Conservation (phyloP, 495 filamentous ascomycete species). For the Aspergillus conjunctus region DNA sequence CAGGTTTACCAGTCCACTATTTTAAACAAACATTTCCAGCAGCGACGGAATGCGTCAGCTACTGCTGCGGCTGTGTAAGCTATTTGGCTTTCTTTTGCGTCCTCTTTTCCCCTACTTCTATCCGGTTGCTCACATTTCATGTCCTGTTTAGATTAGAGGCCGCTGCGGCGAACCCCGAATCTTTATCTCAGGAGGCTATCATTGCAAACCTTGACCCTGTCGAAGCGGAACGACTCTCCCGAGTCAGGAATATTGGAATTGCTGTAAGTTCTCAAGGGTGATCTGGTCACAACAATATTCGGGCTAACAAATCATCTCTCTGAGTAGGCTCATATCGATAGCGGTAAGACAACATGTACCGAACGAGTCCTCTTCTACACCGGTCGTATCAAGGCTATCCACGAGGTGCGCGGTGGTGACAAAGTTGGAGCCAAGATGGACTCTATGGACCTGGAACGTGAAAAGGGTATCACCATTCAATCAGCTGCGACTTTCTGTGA, state of each 20-base stretch:
- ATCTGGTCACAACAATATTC: neutral
- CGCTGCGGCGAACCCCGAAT: slow-evolving; percentile 60
- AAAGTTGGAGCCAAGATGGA: slow-evolving; percentile 99
- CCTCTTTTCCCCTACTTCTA: slow-evolving; percentile 7
- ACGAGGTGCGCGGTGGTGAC: slow-evolving; percentile 96
- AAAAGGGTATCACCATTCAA: slow-evolving; percentile 99
- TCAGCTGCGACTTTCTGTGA: slow-evolving; percentile 98
- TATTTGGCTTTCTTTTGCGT: neutral
- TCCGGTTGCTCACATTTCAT: slow-evolving; percentile 16
- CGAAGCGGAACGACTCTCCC: slow-evolving; percentile 74
- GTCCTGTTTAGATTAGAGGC: slow-evolving; percentile 52
- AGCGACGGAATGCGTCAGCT: slow-evolving; percentile 46
- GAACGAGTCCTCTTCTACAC: slow-evolving; percentile 99
- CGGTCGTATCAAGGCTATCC: slow-evolving; percentile 92
- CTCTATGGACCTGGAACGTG: slow-evolving; percentile 97
- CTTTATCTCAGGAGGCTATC: slow-evolving; percentile 65
- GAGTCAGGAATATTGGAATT: slow-evolving; percentile 96
- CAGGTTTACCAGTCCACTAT: slow-evolving; percentile 43
- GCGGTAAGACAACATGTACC: slow-evolving; percentile 95
- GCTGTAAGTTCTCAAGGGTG: slow-evolving; percentile 59
- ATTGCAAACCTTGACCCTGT: slow-evolving; percentile 72
- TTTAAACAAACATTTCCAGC: slow-evolving; percentile 39
- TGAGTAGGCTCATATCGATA: slow-evolving; percentile 92
- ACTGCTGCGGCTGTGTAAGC: slow-evolving; percentile 48
- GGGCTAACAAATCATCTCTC: slow-evolving; percentile 15